phyloP scores from a whole-genome alignment of 768 basidiomycete species.

The Dentipellis sp. region DNA sequence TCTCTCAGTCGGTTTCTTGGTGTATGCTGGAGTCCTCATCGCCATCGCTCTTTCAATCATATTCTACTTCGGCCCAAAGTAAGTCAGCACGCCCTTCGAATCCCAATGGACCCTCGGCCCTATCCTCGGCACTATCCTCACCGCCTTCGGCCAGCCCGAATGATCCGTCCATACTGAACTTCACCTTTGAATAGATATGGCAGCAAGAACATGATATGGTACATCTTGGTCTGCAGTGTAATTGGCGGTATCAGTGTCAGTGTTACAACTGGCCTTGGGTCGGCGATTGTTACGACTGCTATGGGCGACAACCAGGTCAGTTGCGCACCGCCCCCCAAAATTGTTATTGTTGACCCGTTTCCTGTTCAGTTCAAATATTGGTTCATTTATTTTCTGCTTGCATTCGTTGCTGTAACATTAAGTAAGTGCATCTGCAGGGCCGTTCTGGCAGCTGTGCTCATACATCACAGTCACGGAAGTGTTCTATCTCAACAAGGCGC shows the following conservation, averaged over 20 bases:
- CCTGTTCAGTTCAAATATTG: constrained; percentile 70
- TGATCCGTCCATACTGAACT: neutral
- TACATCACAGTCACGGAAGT: constrained; percentile 66
- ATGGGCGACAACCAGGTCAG: constrained; percentile 71
- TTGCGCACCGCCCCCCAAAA: constrained; percentile 11
- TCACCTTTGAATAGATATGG: constrained; percentile 49
- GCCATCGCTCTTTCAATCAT: constrained; percentile 58
- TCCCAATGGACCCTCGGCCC: neutral
- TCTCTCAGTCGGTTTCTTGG: constrained; percentile 75
- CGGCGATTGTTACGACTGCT: constrained; percentile 77
- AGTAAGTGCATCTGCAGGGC: constrained; percentile 34
- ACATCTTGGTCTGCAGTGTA: constrained; percentile 90
- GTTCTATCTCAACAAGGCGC: constrained; percentile 91
- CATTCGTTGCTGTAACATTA: constrained; percentile 77
- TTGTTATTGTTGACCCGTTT: constrained; percentile 2
- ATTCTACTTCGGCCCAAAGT: constrained; percentile 78
- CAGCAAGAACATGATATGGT: constrained; percentile 90
- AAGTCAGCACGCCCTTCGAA: constrained; percentile 12
- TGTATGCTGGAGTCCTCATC: constrained; percentile 57
- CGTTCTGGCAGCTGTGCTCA: constrained; percentile 6
- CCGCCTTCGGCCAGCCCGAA: neutral
- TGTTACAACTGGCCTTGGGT: constrained; percentile 89
- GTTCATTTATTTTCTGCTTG: constrained; percentile 85
- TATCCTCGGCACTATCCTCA: neutral
- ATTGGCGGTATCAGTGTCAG: constrained; percentile 94